phyloP scores from a whole-genome alignment of 805 yeast species.

The Candida dajiaensis region DNA sequence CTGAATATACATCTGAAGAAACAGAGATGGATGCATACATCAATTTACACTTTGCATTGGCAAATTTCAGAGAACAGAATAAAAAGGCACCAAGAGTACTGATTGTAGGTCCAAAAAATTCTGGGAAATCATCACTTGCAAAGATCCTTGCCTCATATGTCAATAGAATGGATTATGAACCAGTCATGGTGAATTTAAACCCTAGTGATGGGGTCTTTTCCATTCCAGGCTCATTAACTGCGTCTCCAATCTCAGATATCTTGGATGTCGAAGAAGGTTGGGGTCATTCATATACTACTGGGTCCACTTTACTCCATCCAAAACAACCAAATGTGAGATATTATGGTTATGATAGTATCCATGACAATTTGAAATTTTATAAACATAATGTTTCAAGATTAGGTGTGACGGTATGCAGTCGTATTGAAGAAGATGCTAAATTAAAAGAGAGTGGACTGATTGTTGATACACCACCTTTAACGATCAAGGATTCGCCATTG shows the following conservation, averaged over 20 bases:
- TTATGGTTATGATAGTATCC: constrained; percentile 61
- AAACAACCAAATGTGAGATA: constrained; percentile 84
- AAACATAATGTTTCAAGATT: constrained; percentile 23
- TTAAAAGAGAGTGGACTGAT: constrained; percentile 50
- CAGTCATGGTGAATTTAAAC: constrained; percentile 73
- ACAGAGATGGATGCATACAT: constrained; percentile 58
- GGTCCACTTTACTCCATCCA: constrained; percentile 72
- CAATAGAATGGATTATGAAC: constrained; percentile 58
- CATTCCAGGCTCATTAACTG: constrained; percentile 79
- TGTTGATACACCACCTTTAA: constrained; percentile 69
- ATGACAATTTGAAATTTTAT: constrained; percentile 40
- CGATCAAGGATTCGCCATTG: constrained; percentile 41
- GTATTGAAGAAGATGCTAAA: constrained; percentile 45
- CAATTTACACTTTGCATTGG: constrained; percentile 72
- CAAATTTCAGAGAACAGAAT: constrained; percentile 37
- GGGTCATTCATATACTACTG: constrained; percentile 75
- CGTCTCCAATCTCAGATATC: constrained; percentile 76
- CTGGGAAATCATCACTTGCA: constrained; percentile 76
- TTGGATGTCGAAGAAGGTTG: constrained; percentile 74
- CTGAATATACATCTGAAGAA: constrained; percentile 68
- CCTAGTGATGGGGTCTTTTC: constrained; percentile 67
- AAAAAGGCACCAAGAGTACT: constrained; percentile 43
- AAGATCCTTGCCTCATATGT: constrained; percentile 74
- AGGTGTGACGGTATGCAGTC: constrained; percentile 29
- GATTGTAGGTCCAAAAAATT: constrained; percentile 62